Evolutionary conservation across 768 basidiomycete genomes (phyloP), one percentile per base, ranked within the genome.

Genomic region (Holtermanniella nyarrowii): DNA sequence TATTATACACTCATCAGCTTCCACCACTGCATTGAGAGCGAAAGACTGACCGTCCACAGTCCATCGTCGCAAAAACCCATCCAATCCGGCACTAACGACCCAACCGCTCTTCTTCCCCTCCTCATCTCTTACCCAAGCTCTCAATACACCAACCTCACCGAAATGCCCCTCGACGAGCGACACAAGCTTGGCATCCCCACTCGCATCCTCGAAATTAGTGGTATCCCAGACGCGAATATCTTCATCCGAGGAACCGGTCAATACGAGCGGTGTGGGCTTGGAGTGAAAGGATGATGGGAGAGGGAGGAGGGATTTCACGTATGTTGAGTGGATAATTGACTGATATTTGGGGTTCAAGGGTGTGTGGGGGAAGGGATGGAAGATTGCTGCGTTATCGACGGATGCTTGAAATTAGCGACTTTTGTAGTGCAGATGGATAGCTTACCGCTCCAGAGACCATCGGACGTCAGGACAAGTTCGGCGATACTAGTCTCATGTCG

Each of bases 21-120:
- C n/a, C n/a, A n/a, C n/a, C n/a, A n/a, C n/a, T n/a, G n/a, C n/a
- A n/a, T n/a, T n/a, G n/a, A n/a, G n/a, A n/a, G n/a, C n/a, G n/a
- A 14, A 26, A 60, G 72, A 55, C 65, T 82, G 81, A 84, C 72
- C 78, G 73, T 46, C 49, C 51, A 91, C 72, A 63, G 76, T 79
- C 91, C 91, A 97, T 64, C 80, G 81, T 56, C 91, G 77, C 45
- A 97, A 75, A 20, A 90, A 95, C 40, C 82, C 80, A 67, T 97
- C 93, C 52, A 97, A 72, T 65, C 88, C 83, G 0, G 82, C 77
- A 31, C 96, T 71, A 40, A 96, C 76, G 84, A 86, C 90, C 18
- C 83, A 80, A 60, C 88, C 86, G 12, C 79, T 66, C 56, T 74
- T 75, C n/a, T 74, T 76, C 5, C 75, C 76, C 55, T 77, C 78